Evolutionary conservation across 2,329 filamentous ascomycete species (phyloP), one percentile per base, ranked within the genome.

Genomic region (Beauveria medogensis): DNA sequence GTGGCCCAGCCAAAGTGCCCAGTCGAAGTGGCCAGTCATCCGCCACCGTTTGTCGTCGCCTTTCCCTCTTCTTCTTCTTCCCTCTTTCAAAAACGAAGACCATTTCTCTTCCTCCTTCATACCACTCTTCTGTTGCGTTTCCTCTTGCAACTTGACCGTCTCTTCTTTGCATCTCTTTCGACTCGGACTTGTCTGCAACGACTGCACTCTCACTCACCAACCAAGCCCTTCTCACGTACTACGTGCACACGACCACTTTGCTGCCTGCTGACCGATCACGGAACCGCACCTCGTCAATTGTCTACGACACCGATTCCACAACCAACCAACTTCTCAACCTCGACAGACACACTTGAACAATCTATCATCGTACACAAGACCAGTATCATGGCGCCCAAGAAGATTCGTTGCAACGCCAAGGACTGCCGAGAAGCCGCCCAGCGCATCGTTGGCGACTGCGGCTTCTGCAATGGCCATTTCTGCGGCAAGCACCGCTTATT

Each of bases 371-470:
- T 37, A 28, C 34, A 20, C 58, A 30, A 37, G 4, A 4, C 16
- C 12, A n/a, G 14, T 41, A 52, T 76, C 66, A 87, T 86, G 83
- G 83, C 87, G 65, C 82, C 86, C 64, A 90, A 88, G 78, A 91
- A 90, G 82, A 86, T 89, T 68, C 87, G 90, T 69, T 97, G 94
- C 81, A 88, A 82, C 66, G 92, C 90, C 79, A 92, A 93, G 77
- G 87, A 92, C 68, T 97, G 94, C 85, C 91, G 86, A 72, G 87
- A 91, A 68, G 83, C 84, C 34, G 92, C 92, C 18, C 92, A 97
- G 75, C 88, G 91, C 66, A 97, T 99, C 70, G 90, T 97, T 63
- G 94, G 94, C 59, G 93, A 97, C 79, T 99, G 94, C 77, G 88
- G 87, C 64, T 97, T 97, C 81, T 99, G 94, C 80, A 82, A 88